These are phyloP conservation scores for Dalbergia cochinchinensis DNA, from an alignment of 306 rosid genomes.

Conservation along the genomic window DNA sequence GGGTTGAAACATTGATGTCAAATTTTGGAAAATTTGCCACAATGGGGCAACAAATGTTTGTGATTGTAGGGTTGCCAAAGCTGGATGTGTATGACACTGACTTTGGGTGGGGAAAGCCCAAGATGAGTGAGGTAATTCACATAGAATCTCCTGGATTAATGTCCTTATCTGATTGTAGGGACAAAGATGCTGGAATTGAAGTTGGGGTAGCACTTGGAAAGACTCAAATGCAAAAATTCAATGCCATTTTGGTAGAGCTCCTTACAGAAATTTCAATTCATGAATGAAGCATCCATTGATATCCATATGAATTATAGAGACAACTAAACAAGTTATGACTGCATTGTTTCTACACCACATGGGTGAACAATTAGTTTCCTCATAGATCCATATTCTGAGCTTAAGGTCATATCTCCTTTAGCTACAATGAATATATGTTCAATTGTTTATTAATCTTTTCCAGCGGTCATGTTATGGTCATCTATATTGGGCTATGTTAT, in stretches of 20 bases:
- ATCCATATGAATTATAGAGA: too few species aligned
- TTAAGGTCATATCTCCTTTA: too few species aligned
- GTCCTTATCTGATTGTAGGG: constrained; percentile 18
- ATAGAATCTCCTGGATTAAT: neutral
- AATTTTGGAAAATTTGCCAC: neutral
- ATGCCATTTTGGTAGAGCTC: neutral
- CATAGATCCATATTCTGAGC: too few species aligned
- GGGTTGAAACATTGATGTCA: constrained; percentile 34
- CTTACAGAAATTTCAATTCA: neutral
- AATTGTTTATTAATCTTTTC: too few species aligned
- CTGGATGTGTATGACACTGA: constrained; percentile 31
- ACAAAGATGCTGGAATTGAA: constrained; percentile 34
- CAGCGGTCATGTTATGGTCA: too few species aligned
- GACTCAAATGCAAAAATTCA: constrained; percentile 18
- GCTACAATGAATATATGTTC: too few species aligned
- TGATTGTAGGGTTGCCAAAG: constrained; percentile 20
- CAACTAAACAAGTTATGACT: too few species aligned
- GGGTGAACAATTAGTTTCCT: too few species aligned
- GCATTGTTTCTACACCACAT: too few species aligned
- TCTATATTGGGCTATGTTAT: too few species aligned
- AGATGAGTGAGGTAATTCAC: constrained; percentile 17
- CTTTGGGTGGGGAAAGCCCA: constrained; percentile 44
- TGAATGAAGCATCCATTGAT: neutral
- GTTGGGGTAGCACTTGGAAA: constrained; percentile 13
- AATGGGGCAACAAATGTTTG: neutral